Base-by-base conservation (phyloP, 208 protist genomes). In the Trypanosoma congolense region DNA sequence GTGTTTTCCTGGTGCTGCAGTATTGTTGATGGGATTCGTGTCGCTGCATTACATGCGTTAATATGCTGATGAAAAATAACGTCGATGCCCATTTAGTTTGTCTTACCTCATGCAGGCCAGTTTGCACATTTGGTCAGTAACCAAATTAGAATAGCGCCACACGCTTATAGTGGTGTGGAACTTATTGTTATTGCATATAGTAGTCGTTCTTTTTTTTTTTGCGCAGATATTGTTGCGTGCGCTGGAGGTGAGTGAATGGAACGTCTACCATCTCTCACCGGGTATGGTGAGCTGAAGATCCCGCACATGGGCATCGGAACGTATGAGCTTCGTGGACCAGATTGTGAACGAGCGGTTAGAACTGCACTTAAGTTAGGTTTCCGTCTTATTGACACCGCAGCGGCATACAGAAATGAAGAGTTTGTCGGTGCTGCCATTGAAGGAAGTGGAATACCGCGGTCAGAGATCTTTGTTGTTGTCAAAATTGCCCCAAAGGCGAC, bases 351-450 rank as follows among this genome's bases (percentile, higher is more conserved):
- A 2, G 74, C 80, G 0, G 87, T 95, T 1, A 25, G 53, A 6
- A 21, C 44, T 0, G 83, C 82, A 6, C 63, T 95, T 28, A 60
- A 68, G 40, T 48, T 75, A 21, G 88, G 88, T 35, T 92, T 81
- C 57, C 83, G 88, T 10, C 77, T 90, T 3, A 67, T 95, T 45
- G 88, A 95, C 70, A 95, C 88, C 10, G 88, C 84, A 0, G 77
- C 83, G 0, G 75, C 48, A 3, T 95, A 95, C 59, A 68, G 61
- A 28, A 95, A 95, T 46, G 84, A 92, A 45, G 73, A 75, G 8
- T 48, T 70, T 12, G 88, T 92, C 19, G 88, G 77, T 3, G 60
- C 63, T 18, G 88, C 66, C 41, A 89, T 90, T 28, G 18, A 9
- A 10, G 68, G 42, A 33, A 90, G 82, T 47, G 82, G 84, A 31